phyloP scores from a whole-genome alignment of 108 stramenopile genomes.

The Stephanodiscus minutulus region DNA sequence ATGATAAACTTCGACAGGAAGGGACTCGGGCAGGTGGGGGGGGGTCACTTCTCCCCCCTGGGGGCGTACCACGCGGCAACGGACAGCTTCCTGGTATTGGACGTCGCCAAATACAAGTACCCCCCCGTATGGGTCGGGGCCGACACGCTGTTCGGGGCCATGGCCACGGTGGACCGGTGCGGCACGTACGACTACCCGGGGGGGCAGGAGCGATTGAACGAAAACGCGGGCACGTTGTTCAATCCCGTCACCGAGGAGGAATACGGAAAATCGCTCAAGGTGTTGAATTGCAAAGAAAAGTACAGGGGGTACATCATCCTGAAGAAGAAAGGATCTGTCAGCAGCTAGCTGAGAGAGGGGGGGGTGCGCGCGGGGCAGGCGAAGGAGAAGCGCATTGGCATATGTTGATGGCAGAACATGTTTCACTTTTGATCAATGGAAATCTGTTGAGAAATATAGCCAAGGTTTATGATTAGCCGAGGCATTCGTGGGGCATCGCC shows the following conservation, averaged over 20 bases:
- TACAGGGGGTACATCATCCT: conserved; percentile 66
- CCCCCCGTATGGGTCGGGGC: conserved; percentile 92
- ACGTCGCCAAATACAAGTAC: conserved; percentile 98
- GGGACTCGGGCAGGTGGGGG: conserved; percentile 80
- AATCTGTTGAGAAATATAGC: too few species aligned
- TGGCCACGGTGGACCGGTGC: conserved; percentile 72
- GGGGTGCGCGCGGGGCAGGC: too few species aligned
- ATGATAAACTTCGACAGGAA: conserved; percentile 75
- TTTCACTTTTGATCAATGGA: too few species aligned
- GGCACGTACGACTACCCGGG: conserved; percentile 51
- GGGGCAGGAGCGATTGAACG: conserved; percentile 35
- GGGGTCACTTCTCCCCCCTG: conserved; percentile 93
- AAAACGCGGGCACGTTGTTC: not conserved
- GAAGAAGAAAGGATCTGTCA: conserved; percentile 18
- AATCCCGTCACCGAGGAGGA: conserved; percentile 27
- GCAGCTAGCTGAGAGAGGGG: not conserved
- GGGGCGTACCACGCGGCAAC: conserved; percentile 74
- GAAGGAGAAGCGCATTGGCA: too few species aligned
- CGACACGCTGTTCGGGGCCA: conserved; percentile 60
- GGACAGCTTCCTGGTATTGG: conserved; percentile 93
- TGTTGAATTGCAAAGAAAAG: conserved; percentile 51
- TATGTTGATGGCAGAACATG: too few species aligned
- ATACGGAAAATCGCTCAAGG: conserved; percentile 22
- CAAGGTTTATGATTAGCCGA: too few species aligned
- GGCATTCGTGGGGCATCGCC: too few species aligned